A percentile compares a stretch with the other conserved stretches of the same genome.
Evolutionary conservation across 768 basidiomycete genomes (phyloP).

Genomic region (Lactifluus echinatus): DNA sequence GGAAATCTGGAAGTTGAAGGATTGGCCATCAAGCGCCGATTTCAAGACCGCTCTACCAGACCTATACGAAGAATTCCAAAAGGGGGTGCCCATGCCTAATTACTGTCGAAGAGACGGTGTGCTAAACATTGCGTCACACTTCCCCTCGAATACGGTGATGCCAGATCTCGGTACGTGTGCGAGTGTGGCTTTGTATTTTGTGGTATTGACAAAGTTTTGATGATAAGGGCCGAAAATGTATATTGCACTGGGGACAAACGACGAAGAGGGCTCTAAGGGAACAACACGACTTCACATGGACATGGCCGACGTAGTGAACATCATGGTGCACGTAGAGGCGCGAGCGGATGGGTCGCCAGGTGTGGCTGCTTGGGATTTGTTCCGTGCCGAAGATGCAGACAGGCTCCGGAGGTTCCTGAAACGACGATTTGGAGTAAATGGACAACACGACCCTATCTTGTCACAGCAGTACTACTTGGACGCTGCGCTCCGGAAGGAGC

Average conservation of each 20-base stretch:
- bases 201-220: background rate
- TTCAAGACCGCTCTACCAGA: slow-evolving; percentile 80
- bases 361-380: slow-evolving; percentile 89
- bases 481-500: slow-evolving; percentile 49
- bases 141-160: slow-evolving; percentile 66
- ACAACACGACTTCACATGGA: slow-evolving; percentile 86
- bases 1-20: slow-evolving; percentile 74
- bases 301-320: slow-evolving; percentile 83
- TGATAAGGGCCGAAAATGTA: slow-evolving; percentile 45
- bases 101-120: slow-evolving; percentile 89
- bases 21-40: slow-evolving; percentile 87
- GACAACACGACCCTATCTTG: slow-evolving; percentile 79
- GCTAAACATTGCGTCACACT: slow-evolving; percentile 83
- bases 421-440: slow-evolving; percentile 47
- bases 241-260: slow-evolving; percentile 65
- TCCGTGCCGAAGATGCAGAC: slow-evolving; percentile 71
- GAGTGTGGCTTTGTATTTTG: background rate
- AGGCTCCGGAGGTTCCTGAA: slow-evolving; percentile 68
- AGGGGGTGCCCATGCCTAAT: slow-evolving; percentile 78
- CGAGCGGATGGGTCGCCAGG: slow-evolving; percentile 55
- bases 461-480: slow-evolving; percentile 85
- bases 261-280: slow-evolving; percentile 57
- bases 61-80: slow-evolving; percentile 76
- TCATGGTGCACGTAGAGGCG: slow-evolving; percentile 67
- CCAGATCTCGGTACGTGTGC: slow-evolving; percentile 63